A percentile compares a stretch with the other conserved stretches of the same genome.
Evolutionary conservation across 345 rosid species (phyloP).

Genomic region (Eucalyptus lansdowneana): DNA sequence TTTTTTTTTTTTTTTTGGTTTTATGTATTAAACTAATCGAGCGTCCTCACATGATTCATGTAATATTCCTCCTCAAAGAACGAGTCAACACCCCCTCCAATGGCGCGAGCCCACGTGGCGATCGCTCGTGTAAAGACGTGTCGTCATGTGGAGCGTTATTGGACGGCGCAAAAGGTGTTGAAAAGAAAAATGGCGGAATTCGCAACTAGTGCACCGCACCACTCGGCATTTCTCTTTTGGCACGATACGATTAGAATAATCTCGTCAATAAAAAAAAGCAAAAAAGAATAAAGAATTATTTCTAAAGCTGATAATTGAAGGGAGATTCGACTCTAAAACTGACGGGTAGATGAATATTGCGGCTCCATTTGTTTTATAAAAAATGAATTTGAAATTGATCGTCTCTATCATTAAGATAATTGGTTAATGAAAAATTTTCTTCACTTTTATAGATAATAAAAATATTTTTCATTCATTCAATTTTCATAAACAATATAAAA

Average conservation of each 20-base stretch:
- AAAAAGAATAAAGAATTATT: background rate
- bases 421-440: too few species aligned
- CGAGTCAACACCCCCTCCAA: conserved; percentile 19
- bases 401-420: background rate
- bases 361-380: background rate
- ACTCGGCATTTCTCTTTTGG: background rate
- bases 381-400: background rate
- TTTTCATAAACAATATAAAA: too few species aligned
- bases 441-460: too few species aligned
- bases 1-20: too few species aligned
- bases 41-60: background rate
- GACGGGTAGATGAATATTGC: background rate
- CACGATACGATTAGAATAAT: background rate
- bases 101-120: background rate
- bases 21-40: background rate
- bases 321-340: background rate
- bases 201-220: background rate
- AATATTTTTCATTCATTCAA: too few species aligned
- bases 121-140: conserved; percentile 24
- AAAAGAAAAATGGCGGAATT: background rate
- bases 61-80: background rate
- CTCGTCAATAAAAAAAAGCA: background rate
- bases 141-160: conserved; percentile 36
- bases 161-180: conserved; percentile 33
- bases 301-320: background rate